Base-by-base conservation (phyloP, 306 rosid genomes). In the Rosa rugosa region DNA sequence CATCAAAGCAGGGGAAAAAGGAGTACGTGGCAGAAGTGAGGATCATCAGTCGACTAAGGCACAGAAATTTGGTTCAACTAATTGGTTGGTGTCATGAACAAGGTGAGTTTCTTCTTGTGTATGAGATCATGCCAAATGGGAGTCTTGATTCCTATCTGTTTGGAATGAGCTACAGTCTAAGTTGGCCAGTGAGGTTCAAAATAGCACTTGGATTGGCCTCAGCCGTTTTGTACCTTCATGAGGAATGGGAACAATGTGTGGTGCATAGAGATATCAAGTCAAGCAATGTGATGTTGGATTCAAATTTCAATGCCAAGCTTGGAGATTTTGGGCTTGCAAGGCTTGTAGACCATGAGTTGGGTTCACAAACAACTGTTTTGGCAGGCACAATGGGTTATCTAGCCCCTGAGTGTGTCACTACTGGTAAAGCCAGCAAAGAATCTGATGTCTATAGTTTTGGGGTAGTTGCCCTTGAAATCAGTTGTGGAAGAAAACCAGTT, bases 181-280 rank as follows among this genome's bases (percentile, higher is more conserved):
- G 77, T 54, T 92, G 96, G 97, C 18, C 45, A 0, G 36, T 81
- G 17, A 89, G 97, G 84, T 71, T 85, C 83, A 92, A 89, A 64
- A 77, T 92, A 57, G 91, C 91, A 10, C 70, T 85, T 14, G 96
- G 96, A 8, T 76, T 92, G 69, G 90, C 94, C 46, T 89, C 92
- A 10, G 64, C 97, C 2, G 77, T 92, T 17, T 77, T 92, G 10
- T 90, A 92, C 40, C 93, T 90, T 69, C 96, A 92, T 45, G 94
- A 92, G 80, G 97, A 92, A 69, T 89, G 97, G 91, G 94, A 92
- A 71, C 96, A 90, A 72, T 92, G 92, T 73, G 94, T 92, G 13
- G 92, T 92, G 17, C 97, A 92, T 64, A 87, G 96, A 77, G 97
- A 90, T 67, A 86, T 92, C 11, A 92, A 92, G 75, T 87, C 97